These are phyloP conservation scores for Blumeria graminis DNA, from an alignment of 2,329 filamentous ascomycete genomes.

Conservation along the genomic window DNA sequence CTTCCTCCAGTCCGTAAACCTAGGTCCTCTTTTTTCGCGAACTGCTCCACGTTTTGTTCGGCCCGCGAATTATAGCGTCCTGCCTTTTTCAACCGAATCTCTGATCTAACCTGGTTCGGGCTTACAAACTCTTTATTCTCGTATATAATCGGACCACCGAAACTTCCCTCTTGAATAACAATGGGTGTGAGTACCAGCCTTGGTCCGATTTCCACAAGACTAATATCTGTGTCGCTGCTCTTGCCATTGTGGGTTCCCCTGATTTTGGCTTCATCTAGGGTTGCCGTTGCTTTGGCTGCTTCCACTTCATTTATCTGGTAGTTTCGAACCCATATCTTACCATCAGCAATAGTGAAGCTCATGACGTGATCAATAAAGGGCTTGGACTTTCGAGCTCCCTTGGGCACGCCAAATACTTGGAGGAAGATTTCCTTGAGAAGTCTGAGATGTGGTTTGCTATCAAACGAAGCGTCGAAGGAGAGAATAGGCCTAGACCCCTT, in stretches of 20 bases:
- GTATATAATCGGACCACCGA: conserved; percentile 90
- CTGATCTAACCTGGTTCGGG: conserved; percentile 78
- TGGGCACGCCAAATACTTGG: conserved; percentile 80
- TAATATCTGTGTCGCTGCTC: conserved; percentile 47
- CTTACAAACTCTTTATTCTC: conserved; percentile 96
- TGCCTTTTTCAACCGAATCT: conserved; percentile 54
- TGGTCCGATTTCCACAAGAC: conserved; percentile 78
- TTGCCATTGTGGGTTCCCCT: conserved; percentile 22
- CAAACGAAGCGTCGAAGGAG: conserved; percentile 76
- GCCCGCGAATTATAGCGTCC: conserved; percentile 52
- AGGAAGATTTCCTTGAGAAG: conserved; percentile 77
- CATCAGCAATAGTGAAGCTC: conserved; percentile 71
- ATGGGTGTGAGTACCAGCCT: conserved; percentile 85
- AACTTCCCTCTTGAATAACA: conserved; percentile 81
- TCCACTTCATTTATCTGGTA: conserved; percentile 84
- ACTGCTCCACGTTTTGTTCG: conserved; percentile 47
- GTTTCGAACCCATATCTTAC: conserved; percentile 86
- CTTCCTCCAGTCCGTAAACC: conserved; percentile 47
- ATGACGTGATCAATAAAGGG: conserved; percentile 93
- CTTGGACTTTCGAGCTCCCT: conserved; percentile 70
- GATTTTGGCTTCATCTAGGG: conserved; percentile 21
- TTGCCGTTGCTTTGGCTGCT: conserved; percentile 21
- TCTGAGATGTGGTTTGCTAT: conserved; percentile 52
- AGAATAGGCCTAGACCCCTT: conserved; percentile 81
- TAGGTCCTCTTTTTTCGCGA: conserved; percentile 51